A percentile compares a stretch with the other conserved stretches of the same genome.
phyloP scores from a whole-genome alignment of 1,139 yeast genomes.

The Yueomyces sp. region DNA sequence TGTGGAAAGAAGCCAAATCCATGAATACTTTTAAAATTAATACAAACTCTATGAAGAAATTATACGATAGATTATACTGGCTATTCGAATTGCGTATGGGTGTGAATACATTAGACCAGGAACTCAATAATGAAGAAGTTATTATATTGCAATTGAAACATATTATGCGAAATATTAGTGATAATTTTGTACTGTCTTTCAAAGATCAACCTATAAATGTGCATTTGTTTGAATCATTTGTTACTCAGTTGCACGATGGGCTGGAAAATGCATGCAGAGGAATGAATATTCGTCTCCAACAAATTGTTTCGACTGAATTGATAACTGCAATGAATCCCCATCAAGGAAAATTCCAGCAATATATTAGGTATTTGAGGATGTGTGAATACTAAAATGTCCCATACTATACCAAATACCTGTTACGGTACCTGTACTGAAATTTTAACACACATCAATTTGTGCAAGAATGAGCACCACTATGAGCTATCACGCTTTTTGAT shows the following conservation, averaged over 20 bases:
- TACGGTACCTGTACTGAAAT: too few relatives aligned
- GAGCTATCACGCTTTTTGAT: neutral
- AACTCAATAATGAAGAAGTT: neutral
- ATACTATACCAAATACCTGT: too few relatives aligned
- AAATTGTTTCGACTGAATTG: too few relatives aligned
- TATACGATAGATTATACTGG: constrained; percentile 5
- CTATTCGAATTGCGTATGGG: constrained; percentile 7
- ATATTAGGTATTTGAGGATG: neutral
- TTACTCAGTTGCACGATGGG: too few relatives aligned
- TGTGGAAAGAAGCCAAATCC: constrained; percentile 12
- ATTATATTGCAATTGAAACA: neutral
- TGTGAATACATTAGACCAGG: constrained; percentile 3
- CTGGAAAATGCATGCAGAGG: too few relatives aligned
- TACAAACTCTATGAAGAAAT: constrained; percentile 4
- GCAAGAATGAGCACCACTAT: too few relatives aligned
- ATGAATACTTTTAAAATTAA: constrained; percentile 9
- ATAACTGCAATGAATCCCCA: neutral
- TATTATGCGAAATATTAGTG: neutral
- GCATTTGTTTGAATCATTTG: too few relatives aligned
- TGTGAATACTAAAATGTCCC: too few relatives aligned
- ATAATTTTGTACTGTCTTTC: neutral
- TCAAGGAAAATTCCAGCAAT: neutral
- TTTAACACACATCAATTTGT: too few relatives aligned
- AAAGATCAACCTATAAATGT: neutral
- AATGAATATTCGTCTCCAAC: too few relatives aligned